Percentiles rank a stretch among this genome's conserved stretches.
Conservation (phyloP, 306 rosid species). For the Acacia melanoxylon region DNA sequence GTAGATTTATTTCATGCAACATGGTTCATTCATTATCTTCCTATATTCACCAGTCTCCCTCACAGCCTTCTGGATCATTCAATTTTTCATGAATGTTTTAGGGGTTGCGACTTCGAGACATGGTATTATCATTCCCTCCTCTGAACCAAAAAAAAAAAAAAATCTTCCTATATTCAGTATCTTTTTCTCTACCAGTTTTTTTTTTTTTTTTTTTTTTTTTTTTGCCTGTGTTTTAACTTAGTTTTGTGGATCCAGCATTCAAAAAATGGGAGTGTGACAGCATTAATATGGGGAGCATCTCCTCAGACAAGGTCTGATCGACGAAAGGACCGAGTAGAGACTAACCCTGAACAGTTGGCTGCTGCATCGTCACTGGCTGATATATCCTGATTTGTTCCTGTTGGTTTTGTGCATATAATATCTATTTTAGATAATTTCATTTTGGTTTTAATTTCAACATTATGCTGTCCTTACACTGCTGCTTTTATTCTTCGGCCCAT, state of each 20-base stretch:
- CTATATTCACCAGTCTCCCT: too few relatives aligned
- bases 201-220: background rate
- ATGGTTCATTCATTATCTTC: background rate
- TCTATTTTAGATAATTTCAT: background rate
- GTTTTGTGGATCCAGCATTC: conserved; percentile 55
- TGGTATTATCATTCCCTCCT: too few relatives aligned
- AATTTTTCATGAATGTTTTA: too few relatives aligned
- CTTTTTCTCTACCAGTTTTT: background rate
- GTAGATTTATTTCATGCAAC: background rate
- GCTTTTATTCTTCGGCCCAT: background rate
- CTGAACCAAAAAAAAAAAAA: background rate
- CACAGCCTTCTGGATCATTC: too few relatives aligned
- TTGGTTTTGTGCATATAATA: conserved; percentile 8
- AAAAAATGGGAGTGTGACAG: conserved; percentile 72
- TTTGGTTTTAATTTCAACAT: background rate
- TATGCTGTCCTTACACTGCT: background rate
- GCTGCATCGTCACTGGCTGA: conserved; percentile 97
- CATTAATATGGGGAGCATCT: conserved; percentile 97
- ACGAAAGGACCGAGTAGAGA: conserved; percentile 94
- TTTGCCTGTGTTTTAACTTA: background rate
- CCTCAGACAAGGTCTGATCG: conserved; percentile 97
- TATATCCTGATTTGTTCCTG: conserved; percentile 54
- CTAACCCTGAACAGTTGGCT: conserved; percentile 95
- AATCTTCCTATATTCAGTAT: too few relatives aligned
- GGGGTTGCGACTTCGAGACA: too few relatives aligned